Evolutionary conservation across 805 yeast genomes (phyloP), one percentile per base, ranked within the genome.

Genomic region (Blastobotrys chiropterorum): DNA sequence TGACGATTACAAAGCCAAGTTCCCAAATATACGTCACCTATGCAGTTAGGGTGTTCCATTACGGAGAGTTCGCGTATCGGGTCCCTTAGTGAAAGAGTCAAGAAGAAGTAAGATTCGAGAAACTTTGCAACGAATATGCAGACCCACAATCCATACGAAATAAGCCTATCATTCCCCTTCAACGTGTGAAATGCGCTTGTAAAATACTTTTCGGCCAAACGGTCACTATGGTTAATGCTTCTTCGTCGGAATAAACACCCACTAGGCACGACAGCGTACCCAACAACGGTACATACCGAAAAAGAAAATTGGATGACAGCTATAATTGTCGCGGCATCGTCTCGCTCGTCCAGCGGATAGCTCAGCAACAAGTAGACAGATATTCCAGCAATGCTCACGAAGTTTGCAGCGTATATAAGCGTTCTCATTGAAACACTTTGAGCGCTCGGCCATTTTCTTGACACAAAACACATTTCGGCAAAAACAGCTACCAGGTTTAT

Each of bases 371-470:
- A 83, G 66, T 87, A 94, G 51, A 88, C 81, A 31, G 88, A 81
- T 39, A 98, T 96, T 60, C 84, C 95, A 66, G 92, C 75, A 71
- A 92, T 94, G 56, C 83, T 63, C 50, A 74, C 76, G 52, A 90
- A 75, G 59, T 90, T 80, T 16, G 20, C n/a, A 3, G 30, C 3
- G n/a, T 44, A 44, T 3, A 26, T 16, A 6, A 49, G 80, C 59
- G 50, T 84, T 59, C 47, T 22, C 67, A 92, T 71, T 67, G 90
- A 85, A 76, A 83, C 67, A 69, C 87, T 97, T 74, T 92, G 98
- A 69, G 98, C 97, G 72, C 99, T 99, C 38, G 98, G 95, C 98
- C 98, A 94, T 62, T 85, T 81, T 73, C 98, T 85, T 60, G 99
- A 99, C 56, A 94, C 98, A 64, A 90, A 94, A 67, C 83, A 75